Conservation (phyloP, 768 basidiomycete genomes). For the Boletus insuetus region DNA sequence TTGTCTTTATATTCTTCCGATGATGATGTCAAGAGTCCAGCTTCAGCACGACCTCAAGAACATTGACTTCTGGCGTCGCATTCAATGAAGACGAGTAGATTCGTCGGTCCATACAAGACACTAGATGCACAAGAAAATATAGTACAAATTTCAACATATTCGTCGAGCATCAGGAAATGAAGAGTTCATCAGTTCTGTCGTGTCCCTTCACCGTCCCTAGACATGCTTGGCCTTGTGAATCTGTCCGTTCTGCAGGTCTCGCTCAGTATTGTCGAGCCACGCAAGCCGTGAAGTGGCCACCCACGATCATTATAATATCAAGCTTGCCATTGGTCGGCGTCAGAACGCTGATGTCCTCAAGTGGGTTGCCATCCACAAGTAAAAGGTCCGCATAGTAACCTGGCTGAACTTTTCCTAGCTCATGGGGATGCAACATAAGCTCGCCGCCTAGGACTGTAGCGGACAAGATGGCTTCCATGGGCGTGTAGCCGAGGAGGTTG, state of each 20-base stretch:
- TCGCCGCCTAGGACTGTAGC: conserved; percentile 37
- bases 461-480: conserved; percentile 37
- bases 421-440: conserved; percentile 34
- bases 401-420: conserved; percentile 36
- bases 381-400: conserved; percentile 38
- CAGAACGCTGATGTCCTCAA: conserved; percentile 34
- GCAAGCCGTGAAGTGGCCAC: not conserved
- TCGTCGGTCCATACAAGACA: too few relatives aligned
- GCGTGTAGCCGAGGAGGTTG: conserved; percentile 32
- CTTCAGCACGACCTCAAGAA: too few relatives aligned
- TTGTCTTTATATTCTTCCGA: too few relatives aligned
- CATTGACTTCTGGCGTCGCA: too few relatives aligned
- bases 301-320: conserved; percentile 35
- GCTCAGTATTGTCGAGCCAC: conserved; percentile 1
- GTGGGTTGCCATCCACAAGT: conserved; percentile 35
- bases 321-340: conserved; percentile 31
- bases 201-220: not conserved
- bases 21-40: too few relatives aligned
- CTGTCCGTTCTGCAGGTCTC: conserved; percentile 21
- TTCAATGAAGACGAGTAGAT: too few relatives aligned
- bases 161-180: not conserved
- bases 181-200: not conserved
- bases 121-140: too few relatives aligned
- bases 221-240: conserved; percentile 17
- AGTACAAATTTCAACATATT: too few relatives aligned